phyloP scores from a whole-genome alignment of 2,329 filamentous ascomycete species.

The Aspergillus viridinutans region DNA sequence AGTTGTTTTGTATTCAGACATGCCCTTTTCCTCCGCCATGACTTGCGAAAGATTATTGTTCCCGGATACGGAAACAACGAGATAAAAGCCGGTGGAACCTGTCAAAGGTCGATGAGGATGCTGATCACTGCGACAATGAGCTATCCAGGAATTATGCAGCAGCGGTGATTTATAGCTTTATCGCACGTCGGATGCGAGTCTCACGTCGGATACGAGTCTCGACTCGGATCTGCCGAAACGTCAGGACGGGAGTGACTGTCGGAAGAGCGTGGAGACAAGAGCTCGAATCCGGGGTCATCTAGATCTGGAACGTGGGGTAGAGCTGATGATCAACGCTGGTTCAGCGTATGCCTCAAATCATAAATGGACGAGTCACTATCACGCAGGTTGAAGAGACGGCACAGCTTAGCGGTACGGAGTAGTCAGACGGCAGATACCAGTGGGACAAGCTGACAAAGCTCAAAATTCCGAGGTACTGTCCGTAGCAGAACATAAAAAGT shows the following conservation, averaged over 20 bases:
- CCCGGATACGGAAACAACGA: too few relatives aligned
- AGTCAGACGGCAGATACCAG: not conserved
- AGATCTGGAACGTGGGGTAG: not conserved
- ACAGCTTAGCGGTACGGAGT: not conserved
- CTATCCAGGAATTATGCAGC: not conserved
- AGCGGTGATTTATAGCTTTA: not conserved
- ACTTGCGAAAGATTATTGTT: not conserved
- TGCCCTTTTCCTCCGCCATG: conserved; percentile 20
- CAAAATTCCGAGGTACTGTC: not conserved
- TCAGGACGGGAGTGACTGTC: not conserved
- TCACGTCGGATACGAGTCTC: not conserved
- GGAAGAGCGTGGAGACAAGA: not conserved
- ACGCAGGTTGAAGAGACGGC: not conserved
- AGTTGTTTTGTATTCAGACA: conserved; percentile 15
- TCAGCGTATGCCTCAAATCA: not conserved
- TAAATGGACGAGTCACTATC: not conserved
- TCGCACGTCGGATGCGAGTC: not conserved
- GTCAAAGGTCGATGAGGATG: not conserved
- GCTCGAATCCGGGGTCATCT: not conserved
- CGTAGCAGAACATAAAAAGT: not conserved
- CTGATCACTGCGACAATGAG: not conserved
- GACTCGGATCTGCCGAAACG: not conserved
- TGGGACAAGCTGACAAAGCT: not conserved
- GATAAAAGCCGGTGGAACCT: not conserved
- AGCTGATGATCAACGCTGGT: not conserved